phyloP scores from a whole-genome alignment of 2,329 filamentous ascomycete species.

The Lasiodiplodia citricola region DNA sequence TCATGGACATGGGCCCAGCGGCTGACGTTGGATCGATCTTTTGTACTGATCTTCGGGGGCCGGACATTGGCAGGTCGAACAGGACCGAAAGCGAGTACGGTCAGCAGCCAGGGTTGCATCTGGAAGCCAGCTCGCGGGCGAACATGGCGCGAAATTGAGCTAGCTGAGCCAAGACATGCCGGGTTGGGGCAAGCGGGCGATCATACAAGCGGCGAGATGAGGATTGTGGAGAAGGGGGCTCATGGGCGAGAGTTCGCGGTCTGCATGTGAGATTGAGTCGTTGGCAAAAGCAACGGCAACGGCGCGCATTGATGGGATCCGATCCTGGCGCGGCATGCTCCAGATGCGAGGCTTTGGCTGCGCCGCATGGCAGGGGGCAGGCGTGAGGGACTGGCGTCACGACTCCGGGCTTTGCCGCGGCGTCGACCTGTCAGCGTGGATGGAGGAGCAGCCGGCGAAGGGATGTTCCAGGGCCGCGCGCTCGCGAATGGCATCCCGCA shows the following conservation, averaged over 20 bases:
- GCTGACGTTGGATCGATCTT: conserved; percentile 27
- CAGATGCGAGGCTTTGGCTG: conserved; percentile 3
- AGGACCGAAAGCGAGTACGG: conserved; percentile 12
- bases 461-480: conserved; percentile 21
- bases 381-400: conserved; percentile 3
- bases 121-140: conserved; percentile 1
- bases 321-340: conserved; percentile 22
- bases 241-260: background rate
- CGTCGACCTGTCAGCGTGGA: background rate
- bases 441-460: conserved; percentile 9
- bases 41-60: conserved; percentile 3
- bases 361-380: conserved; percentile 10
- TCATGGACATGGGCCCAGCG: conserved; percentile 23
- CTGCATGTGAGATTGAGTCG: conserved; percentile 10
- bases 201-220: conserved; percentile 22
- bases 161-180: conserved; percentile 20
- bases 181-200: conserved; percentile 19
- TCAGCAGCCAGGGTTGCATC: conserved; percentile 26
- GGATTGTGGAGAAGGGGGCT: conserved; percentile 25
- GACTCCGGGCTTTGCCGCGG: conserved; percentile 7
- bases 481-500: conserved; percentile 21
- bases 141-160: conserved; percentile 9
- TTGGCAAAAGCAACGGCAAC: conserved; percentile 14
- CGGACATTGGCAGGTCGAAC: conserved; percentile 6
- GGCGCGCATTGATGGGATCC: conserved; percentile 23